Percentiles rank a stretch among this genome's conserved stretches.
Evolutionary conservation across 345 rosid genomes (phyloP).

Genomic region (Rhizophora apiculata): DNA sequence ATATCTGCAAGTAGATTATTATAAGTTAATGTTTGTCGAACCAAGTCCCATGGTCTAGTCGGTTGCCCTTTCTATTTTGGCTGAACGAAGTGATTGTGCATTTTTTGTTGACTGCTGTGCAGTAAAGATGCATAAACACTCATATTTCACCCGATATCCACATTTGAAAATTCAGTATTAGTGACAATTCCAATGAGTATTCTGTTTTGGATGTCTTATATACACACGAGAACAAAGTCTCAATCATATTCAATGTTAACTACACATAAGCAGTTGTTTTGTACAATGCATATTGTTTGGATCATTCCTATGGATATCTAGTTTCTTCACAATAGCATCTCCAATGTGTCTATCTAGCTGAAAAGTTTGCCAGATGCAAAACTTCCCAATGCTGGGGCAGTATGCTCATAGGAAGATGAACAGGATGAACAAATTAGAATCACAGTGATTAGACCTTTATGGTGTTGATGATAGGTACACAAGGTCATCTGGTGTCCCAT

Average conservation of each 20-base stretch:
- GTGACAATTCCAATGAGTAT: neutral
- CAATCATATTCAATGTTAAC: no score
- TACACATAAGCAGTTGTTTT: no score
- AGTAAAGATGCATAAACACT: neutral
- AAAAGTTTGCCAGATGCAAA: neutral
- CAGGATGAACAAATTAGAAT: constrained; percentile 2
- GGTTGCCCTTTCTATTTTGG: neutral
- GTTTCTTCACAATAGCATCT: neutral
- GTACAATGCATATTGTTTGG: no score
- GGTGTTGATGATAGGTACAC: constrained; percentile 36
- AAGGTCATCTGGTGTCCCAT: constrained; percentile 83
- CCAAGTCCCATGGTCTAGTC: neutral
- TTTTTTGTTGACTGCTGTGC: neutral
- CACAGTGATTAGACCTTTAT: constrained; percentile 3
- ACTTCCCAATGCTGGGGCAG: neutral
- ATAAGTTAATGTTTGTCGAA: neutral
- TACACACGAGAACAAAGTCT: neutral
- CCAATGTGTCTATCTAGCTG: neutral
- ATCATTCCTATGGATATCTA: neutral
- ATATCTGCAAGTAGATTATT: neutral
- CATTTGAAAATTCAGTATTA: neutral
- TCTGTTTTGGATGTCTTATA: neutral
- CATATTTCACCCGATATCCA: neutral
- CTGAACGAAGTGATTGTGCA: no score
- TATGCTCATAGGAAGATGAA: neutral